phyloP scores from a whole-genome alignment of 495 filamentous ascomycete genomes.

The Neurospora sp. region DNA sequence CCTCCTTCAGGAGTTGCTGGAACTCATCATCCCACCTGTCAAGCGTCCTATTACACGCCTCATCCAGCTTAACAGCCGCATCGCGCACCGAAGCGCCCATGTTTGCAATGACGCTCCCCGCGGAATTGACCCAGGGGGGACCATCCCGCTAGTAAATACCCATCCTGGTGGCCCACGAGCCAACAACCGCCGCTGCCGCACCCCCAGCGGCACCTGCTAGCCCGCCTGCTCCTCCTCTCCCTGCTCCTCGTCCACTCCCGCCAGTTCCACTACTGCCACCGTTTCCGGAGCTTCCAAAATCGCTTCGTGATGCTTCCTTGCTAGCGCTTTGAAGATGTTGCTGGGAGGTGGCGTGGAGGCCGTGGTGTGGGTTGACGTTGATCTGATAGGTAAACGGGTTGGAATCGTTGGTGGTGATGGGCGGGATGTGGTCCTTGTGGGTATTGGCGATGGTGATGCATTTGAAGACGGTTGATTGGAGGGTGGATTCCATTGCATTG shows the following conservation, averaged over 20 bases:
- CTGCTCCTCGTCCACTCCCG: background rate
- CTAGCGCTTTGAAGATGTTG: background rate
- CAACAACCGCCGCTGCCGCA: background rate
- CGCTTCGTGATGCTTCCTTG: conserved; percentile 4
- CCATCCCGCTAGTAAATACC: conserved; percentile 51
- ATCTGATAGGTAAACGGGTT: conserved; percentile 97
- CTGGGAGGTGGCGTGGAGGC: background rate
- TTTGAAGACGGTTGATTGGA: conserved; percentile 78
- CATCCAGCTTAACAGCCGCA: background rate
- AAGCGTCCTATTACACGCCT: background rate
- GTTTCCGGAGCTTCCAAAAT: background rate
- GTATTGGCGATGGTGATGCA: conserved; percentile 74
- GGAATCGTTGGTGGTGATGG: conserved; percentile 82
- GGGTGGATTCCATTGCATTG: conserved; percentile 74
- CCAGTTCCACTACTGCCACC: background rate
- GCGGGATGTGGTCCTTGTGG: conserved; percentile 94
- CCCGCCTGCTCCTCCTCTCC: background rate
- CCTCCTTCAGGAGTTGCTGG: background rate
- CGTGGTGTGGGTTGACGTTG: conserved; percentile 41
- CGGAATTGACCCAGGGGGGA: background rate
- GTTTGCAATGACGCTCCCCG: background rate
- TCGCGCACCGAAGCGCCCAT: background rate
- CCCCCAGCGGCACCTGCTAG: background rate
- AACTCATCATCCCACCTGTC: background rate
- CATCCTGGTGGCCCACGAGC: conserved; percentile 72